Conservation (phyloP, 2,329 filamentous ascomycete species). For the Neofusicoccum laricinum region DNA sequence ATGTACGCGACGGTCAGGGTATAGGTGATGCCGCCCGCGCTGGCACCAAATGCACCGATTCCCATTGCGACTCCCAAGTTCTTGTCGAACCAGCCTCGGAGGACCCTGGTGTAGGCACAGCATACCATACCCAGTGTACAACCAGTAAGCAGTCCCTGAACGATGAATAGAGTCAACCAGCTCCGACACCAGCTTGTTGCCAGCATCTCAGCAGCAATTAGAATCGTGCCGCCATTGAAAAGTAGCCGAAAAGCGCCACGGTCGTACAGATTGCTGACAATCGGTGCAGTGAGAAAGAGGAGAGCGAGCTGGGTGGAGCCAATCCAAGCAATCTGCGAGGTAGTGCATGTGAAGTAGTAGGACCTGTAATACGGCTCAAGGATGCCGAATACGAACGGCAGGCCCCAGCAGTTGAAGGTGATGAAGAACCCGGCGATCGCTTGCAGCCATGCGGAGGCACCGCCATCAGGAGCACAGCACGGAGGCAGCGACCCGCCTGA, state of each 20-base stretch:
- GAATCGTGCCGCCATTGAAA: slow-evolving; percentile 28
- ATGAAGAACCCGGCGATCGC: background rate
- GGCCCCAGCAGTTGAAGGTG: slow-evolving; percentile 27
- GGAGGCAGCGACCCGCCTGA: background rate
- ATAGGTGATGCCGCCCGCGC: slow-evolving; percentile 34
- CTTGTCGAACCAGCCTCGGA: slow-evolving; percentile 35
- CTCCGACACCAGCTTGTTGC: slow-evolving; percentile 23
- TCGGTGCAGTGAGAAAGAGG: slow-evolving; percentile 32
- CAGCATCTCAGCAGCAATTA: slow-evolving; percentile 27
- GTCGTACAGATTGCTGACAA: slow-evolving; percentile 30
- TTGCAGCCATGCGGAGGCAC: background rate
- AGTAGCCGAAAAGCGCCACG: slow-evolving; percentile 29
- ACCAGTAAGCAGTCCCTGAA: slow-evolving; percentile 34
- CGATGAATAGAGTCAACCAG: slow-evolving; percentile 27
- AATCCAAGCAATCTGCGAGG: slow-evolving; percentile 34
- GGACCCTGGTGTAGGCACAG: slow-evolving; percentile 27
- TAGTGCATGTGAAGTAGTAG: slow-evolving; percentile 19
- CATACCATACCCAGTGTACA: slow-evolving; percentile 33
- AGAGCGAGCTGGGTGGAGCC: slow-evolving; percentile 35
- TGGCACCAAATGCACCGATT: slow-evolving; percentile 32
- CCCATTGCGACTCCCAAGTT: slow-evolving; percentile 33
- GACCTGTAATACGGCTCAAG: slow-evolving; percentile 33
- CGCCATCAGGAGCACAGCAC: background rate
- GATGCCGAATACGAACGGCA: slow-evolving; percentile 30
- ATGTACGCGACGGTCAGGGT: slow-evolving; percentile 30